phyloP scores from a whole-genome alignment of 768 basidiomycete genomes.

The Leccinum boreale region DNA sequence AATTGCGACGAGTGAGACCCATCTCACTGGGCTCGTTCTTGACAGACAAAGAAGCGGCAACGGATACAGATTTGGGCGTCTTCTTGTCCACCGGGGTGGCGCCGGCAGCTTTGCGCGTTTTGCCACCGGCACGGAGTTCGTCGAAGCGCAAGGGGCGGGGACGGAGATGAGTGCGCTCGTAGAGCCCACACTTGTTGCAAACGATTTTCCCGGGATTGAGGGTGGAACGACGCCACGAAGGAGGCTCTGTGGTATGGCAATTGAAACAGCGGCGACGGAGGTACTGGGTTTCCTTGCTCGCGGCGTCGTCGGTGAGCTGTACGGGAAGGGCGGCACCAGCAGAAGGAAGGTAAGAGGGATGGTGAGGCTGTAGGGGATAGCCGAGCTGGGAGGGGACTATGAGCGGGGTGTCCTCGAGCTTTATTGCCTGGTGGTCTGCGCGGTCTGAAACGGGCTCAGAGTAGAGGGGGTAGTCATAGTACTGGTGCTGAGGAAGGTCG shows the following conservation, averaged over 20 bases:
- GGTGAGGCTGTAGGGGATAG: constrained; percentile 31
- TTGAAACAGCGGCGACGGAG: constrained; percentile 86
- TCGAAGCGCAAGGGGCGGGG: constrained; percentile 83
- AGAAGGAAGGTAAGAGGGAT: constrained; percentile 39
- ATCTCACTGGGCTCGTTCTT: constrained; percentile 65
- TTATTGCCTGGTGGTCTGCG: constrained; percentile 41
- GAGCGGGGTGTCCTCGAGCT: constrained; percentile 60
- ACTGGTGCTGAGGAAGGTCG: constrained; percentile 49
- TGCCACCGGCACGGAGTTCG: constrained; percentile 83
- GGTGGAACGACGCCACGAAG: constrained; percentile 83
- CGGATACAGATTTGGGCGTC: constrained; percentile 32
- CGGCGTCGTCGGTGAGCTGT: constrained; percentile 88
- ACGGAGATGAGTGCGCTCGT: constrained; percentile 84
- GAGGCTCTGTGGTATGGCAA: constrained; percentile 89
- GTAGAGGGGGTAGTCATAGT: constrained; percentile 38
- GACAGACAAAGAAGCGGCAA: constrained; percentile 39
- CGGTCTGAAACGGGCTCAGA: constrained; percentile 36
- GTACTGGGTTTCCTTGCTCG: constrained; percentile 88
- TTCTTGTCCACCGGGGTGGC: constrained; percentile 30
- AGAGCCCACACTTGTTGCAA: constrained; percentile 91
- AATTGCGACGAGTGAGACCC: constrained; percentile 53
- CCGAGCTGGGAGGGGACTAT: constrained; percentile 60
- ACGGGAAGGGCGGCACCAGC: constrained; percentile 51
- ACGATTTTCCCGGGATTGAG: constrained; percentile 91
- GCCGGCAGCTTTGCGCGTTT: constrained; percentile 54